Base-by-base conservation (phyloP, 495 filamentous ascomycete species). In the Penicillium goetzii region DNA sequence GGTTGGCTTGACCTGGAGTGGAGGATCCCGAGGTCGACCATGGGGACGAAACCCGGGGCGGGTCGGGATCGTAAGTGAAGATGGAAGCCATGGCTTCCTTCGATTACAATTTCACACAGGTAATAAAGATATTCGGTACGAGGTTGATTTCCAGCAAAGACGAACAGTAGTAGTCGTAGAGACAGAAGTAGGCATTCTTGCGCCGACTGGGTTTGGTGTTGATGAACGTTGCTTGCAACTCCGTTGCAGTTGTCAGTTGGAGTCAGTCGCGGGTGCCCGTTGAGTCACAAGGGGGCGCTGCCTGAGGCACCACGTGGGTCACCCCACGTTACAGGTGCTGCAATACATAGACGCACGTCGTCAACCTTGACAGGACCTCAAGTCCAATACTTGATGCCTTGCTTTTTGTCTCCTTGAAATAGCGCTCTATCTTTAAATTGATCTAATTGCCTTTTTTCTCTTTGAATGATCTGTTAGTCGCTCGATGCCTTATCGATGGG, bases 31-130 rank as follows among this genome's bases (percentile, higher is more conserved):
- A 81, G 17, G 81, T 84, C 40, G 89, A 82, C 95, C 95, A 99
- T 28, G 95, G 96, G 11, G 94, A 97, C 17, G 90, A 86, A 30
- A 97, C 90, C 75, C 92, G 81, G 5, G 92, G 90, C 38, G 94
- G 91, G 62, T 96, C 89, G 12, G 92, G 88, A 59, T 97, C 92
- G 71, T 89, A 99, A 0, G 94, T 97, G 76, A 99, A 99, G 61
- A 99, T 92, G 15, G 93, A 97, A 38, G 92, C 91, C 95, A 98
- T 99, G 26, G 50, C 55, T 23, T 47, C 12, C 4, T 53, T 30
- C n/a, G 40, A 30, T 26, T 51, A 49, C 59, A 63, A 43, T 32
- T 55, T 64, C 53, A 64, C 47, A 50, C 43, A 10, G 56, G 30
- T 51, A 63, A 58, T 56, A 43, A 32, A 53, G 59, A 55, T 74